Evolutionary conservation across 1,284 basidiomycete genomes (phyloP), one percentile per base, ranked within the genome.

Genomic region (Sanguinoderma infundibulare): DNA sequence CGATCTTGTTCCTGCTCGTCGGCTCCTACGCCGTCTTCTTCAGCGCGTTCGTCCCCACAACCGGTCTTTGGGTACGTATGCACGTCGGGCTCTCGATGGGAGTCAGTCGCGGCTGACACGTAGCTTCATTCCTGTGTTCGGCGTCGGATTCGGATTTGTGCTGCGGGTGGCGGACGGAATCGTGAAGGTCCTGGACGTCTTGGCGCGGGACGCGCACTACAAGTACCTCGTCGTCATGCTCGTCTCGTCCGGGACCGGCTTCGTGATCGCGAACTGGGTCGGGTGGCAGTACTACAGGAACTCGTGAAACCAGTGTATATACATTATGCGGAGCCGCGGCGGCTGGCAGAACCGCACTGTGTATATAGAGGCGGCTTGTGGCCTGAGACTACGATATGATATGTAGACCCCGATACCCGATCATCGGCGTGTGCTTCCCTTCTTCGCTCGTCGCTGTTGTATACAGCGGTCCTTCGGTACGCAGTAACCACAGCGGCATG

Each of bases 231-330:
- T 81, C 14, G 77, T 95, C 14, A 77, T 97, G 44, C 81, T 96
- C 51, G 82, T 98, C 52, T 95, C 96, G 24, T 90, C 90, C 17
- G 87, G 82, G 15, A 82, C 90, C 35, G 95, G 94, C 77, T 96
- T 95, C 74, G 91, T 94, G 55, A 98, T 98, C 70, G 93, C 95
- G 44, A 98, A 98, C 71, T 98, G 96, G 96, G 93, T 95, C 39
- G 94, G 95, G 49, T 97, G 95, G 94, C 93, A 96, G 74, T 96
- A 94, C 75, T 97, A 94, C 74, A 87, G 90, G 49, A 95, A 94
- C 74, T 93, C 94, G 8, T 91, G 72, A 82, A 17, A 24, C 12
- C 28, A 24, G 9, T 6, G 30, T 22, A 22, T 20, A 12, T 20
- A 5, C 28, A n/a, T 30, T 32, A 10, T 32, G 15, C 10, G 30